Conservation (phyloP, 345 rosid genomes). For the Arabis hirsuta region DNA sequence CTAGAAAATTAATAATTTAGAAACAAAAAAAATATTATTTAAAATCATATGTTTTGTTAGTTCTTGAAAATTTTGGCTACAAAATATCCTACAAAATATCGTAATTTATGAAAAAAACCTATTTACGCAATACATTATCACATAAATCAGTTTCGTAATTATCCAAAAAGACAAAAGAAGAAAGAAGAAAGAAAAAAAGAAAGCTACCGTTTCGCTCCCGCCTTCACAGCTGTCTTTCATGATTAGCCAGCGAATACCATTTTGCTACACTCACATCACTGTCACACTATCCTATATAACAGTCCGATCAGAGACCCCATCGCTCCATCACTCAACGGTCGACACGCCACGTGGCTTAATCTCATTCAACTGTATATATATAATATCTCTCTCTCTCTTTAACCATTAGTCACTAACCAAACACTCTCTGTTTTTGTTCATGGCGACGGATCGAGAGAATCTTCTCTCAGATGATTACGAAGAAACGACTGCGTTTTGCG, state of each 20-base stretch:
- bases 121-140: too few relatives aligned
- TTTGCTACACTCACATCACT: constrained; percentile 17
- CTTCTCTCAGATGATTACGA: constrained; percentile 39
- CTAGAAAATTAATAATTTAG: too few relatives aligned
- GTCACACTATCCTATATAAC: constrained; percentile 27
- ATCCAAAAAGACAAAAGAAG: constrained; percentile 35
- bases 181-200: not conserved
- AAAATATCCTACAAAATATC: constrained; percentile 8
- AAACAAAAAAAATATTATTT: not conserved
- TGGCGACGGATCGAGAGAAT: constrained; percentile 43
- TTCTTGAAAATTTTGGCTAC: not conserved
- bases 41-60: not conserved
- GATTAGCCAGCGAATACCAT: constrained; percentile 35
- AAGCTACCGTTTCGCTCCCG: constrained; percentile 41
- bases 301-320: constrained; percentile 25
- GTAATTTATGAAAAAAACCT: not conserved
- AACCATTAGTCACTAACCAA: not conserved
- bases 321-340: constrained; percentile 20
- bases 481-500: constrained; percentile 31
- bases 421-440: not conserved
- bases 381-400: not conserved
- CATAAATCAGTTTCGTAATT: not conserved
- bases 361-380: not conserved
- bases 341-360: constrained; percentile 13
- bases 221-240: constrained; percentile 43